Evolutionary conservation across 306 rosid species (phyloP).

Genomic region (Canavalia ensiformis): DNA sequence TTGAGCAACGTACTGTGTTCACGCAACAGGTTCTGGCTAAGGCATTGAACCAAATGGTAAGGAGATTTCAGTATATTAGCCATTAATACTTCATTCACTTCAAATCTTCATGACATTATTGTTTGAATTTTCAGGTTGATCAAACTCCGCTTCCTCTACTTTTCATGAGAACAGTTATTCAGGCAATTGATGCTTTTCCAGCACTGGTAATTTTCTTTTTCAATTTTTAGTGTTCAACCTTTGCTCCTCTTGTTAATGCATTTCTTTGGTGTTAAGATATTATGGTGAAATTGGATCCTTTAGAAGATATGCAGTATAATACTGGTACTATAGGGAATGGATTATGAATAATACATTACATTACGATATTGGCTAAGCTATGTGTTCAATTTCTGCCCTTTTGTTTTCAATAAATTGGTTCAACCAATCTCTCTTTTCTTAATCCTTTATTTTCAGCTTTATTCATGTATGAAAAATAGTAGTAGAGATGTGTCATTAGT

Average conservation of each 20-base stretch:
- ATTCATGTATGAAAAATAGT: not conserved
- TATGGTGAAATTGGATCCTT: conserved; percentile 26
- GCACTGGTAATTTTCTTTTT: conserved; percentile 66
- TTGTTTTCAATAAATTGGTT: conserved; percentile 15
- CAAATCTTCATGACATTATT: conserved; percentile 31
- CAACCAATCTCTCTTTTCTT: not conserved
- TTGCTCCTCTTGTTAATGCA: conserved; percentile 28
- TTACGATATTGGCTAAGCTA: conserved; percentile 13
- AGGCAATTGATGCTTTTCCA: conserved; percentile 98
- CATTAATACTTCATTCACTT: conserved; percentile 10
- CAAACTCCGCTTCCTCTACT: conserved; percentile 97
- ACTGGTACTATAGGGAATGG: not conserved
- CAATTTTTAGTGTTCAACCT: conserved; percentile 22
- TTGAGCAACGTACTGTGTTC: conserved; percentile 98
- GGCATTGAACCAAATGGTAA: conserved; percentile 95
- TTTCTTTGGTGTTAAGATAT: conserved; percentile 28
- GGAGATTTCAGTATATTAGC: conserved; percentile 34
- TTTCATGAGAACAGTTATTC: conserved; percentile 98
- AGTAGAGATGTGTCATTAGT: not conserved
- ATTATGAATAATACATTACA: conserved; percentile 31
- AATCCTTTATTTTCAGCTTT: conserved; percentile 31
- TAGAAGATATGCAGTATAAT: conserved; percentile 2
- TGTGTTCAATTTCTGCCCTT: conserved; percentile 11
- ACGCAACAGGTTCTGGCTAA: conserved; percentile 98
- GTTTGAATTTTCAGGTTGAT: conserved; percentile 73